phyloP scores from a whole-genome alignment of 192 early-diverging fungal genomes.

The Umbelopsis sp. region DNA sequence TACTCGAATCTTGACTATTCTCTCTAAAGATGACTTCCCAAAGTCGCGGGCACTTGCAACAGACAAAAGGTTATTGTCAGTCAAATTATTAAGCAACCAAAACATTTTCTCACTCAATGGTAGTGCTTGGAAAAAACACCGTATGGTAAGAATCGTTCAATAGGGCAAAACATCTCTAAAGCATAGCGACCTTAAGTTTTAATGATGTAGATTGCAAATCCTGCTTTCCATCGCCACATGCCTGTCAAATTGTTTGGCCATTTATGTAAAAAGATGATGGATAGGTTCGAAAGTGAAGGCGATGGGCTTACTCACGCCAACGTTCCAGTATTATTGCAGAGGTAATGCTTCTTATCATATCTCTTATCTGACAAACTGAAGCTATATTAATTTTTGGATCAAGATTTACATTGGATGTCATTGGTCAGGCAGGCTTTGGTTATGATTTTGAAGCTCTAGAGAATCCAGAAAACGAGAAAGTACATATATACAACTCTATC shows the following conservation, averaged over 20 bases:
- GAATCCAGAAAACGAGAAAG: slow-evolving; percentile 18
- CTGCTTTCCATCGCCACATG: slow-evolving; percentile 35
- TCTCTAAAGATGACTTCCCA: neutral
- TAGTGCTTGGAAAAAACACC: slow-evolving; percentile 30
- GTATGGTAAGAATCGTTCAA: slow-evolving; percentile 19
- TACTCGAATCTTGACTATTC: too few species aligned
- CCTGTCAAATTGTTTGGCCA: slow-evolving; percentile 34
- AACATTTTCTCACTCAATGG: slow-evolving; percentile 34
- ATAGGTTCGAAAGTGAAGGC: slow-evolving; percentile 1
- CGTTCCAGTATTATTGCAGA: neutral
- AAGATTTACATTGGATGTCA: slow-evolving; percentile 35
- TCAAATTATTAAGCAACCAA: neutral
- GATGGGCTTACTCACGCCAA: neutral
- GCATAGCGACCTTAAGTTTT: neutral
- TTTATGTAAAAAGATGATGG: slow-evolving; percentile 19
- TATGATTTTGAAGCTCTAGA: slow-evolving; percentile 30
- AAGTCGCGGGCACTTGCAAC: neutral
- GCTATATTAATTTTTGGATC: too few species aligned
- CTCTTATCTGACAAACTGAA: too few species aligned
- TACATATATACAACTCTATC: slow-evolving; percentile 8
- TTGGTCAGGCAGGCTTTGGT: slow-evolving; percentile 36
- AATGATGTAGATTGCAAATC: slow-evolving; percentile 5
- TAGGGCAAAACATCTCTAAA: neutral
- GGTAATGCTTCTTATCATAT: neutral
- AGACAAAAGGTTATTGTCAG: neutral